phyloP scores from a whole-genome alignment of 768 basidiomycete genomes.

The Pleurotus eryngii region DNA sequence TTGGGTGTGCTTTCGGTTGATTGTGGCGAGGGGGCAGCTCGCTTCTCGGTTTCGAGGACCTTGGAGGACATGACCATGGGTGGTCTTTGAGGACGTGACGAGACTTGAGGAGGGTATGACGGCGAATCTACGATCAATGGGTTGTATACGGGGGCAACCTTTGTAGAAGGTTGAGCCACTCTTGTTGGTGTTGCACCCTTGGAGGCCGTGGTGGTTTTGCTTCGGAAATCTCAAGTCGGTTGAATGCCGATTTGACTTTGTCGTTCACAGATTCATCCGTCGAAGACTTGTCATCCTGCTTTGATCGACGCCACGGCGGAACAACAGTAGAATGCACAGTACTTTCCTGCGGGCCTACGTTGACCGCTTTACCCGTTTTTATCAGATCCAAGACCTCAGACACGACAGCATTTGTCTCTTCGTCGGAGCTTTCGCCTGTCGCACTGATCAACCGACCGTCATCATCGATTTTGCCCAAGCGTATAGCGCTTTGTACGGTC shows the following conservation, averaged over 20 bases:
- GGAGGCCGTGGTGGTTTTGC: not conserved
- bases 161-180: conserved; percentile 7
- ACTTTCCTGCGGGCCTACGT: conserved; percentile 44
- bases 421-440: conserved; percentile 54
- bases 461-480: conserved; percentile 52
- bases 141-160: conserved; percentile 15
- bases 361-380: conserved; percentile 48
- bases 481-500: conserved; percentile 49
- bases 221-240: conserved; percentile 4
- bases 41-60: conserved; percentile 18
- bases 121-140: conserved; percentile 18
- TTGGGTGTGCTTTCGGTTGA: conserved; percentile 21
- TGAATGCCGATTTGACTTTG: not conserved
- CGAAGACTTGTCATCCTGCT: conserved; percentile 25
- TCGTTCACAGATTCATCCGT: not conserved
- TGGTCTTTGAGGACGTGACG: conserved; percentile 24
- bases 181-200: conserved; percentile 8
- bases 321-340: conserved; percentile 8
- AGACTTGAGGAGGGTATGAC: conserved; percentile 13
- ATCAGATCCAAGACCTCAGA: conserved; percentile 53
- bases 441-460: conserved; percentile 47
- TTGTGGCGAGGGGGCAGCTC: conserved; percentile 18
- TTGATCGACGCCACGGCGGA: conserved; percentile 25
- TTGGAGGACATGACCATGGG: conserved; percentile 25
- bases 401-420: conserved; percentile 46